Percentiles rank a stretch among this genome's conserved stretches.
Conservation (phyloP, 2,329 filamentous ascomycete species). For the Zasmidium citrigriseum region DNA sequence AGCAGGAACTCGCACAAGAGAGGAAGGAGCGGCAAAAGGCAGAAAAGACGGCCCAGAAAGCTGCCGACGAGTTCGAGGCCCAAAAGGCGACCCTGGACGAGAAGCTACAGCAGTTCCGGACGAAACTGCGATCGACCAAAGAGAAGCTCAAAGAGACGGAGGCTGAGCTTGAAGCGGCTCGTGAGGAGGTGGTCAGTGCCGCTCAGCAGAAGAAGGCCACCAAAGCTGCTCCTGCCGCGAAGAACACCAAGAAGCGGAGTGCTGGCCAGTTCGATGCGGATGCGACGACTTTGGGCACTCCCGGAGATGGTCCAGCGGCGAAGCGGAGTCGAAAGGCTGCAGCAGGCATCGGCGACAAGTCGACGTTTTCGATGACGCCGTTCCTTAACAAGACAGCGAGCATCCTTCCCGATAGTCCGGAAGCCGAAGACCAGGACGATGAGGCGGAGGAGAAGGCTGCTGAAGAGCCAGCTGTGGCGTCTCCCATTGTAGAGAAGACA, state of each 20-base stretch:
- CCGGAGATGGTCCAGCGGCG: conserved; percentile 47
- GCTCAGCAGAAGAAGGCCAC: conserved; percentile 40
- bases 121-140: conserved; percentile 69
- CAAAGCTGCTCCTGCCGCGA: conserved; percentile 34
- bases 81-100: conserved; percentile 68
- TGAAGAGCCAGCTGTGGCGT: conserved; percentile 27
- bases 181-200: conserved; percentile 35
- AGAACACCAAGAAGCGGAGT: conserved; percentile 44
- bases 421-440: conserved; percentile 38
- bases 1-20: conserved; percentile 53
- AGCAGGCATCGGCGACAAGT: conserved; percentile 76
- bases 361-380: conserved; percentile 88
- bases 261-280: conserved; percentile 48
- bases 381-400: conserved; percentile 78
- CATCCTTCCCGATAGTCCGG: conserved; percentile 45
- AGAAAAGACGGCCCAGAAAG: conserved; percentile 57
- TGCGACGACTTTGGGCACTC: conserved; percentile 50
- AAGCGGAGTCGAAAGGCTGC: conserved; percentile 53
- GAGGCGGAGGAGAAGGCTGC: conserved; percentile 25
- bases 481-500: conserved; percentile 26
- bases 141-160: conserved; percentile 71
- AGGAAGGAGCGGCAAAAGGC: conserved; percentile 53
- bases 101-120: conserved; percentile 68
- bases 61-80: conserved; percentile 61
- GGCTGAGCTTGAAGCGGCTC: conserved; percentile 47